These are phyloP conservation scores for Postia placenta DNA, from an alignment of 768 basidiomycete genomes.

Conservation along the genomic window DNA sequence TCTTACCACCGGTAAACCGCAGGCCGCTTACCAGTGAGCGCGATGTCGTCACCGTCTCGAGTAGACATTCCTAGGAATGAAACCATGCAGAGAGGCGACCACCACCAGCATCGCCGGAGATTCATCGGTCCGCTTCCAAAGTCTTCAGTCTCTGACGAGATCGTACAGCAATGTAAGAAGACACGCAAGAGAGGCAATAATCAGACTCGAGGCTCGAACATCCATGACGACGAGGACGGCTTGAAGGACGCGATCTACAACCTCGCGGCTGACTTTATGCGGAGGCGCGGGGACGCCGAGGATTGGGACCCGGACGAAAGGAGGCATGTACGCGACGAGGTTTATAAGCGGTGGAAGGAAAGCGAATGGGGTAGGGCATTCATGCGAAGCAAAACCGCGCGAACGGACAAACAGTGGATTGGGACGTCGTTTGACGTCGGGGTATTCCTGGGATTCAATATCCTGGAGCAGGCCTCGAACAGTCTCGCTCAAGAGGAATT, in stretches of 20 bases:
- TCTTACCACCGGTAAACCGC: too few species aligned
- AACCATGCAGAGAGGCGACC: conserved; percentile 6
- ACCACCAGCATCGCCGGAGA: conserved; percentile 43
- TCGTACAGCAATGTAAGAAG: conserved; percentile 22
- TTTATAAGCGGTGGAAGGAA: conserved; percentile 55
- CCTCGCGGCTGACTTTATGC: conserved; percentile 59
- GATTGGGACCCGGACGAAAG: conserved; percentile 62
- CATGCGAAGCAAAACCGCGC: conserved; percentile 26
- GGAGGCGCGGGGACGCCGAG: conserved; percentile 59
- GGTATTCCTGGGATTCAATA: conserved; percentile 62
- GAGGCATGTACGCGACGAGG: conserved; percentile 44
- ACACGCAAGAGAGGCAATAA: conserved; percentile 5
- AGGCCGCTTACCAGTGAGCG: too few species aligned
- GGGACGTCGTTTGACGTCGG: conserved; percentile 77
- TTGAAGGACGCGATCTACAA: conserved; percentile 46
- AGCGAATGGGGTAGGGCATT: conserved; percentile 55
- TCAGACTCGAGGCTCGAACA: too few species aligned
- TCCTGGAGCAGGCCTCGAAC: conserved; percentile 39
- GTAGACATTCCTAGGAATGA: too few species aligned
- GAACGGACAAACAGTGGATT: conserved; percentile 44
- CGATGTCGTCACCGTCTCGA: too few species aligned
- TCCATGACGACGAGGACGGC: conserved; percentile 25
- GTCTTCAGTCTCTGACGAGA: conserved; percentile 18
- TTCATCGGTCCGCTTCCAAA: conserved; percentile 75
- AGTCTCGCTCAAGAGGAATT: background rate